A percentile compares a stretch with the other conserved stretches of the same genome.
phyloP scores from a whole-genome alignment of 192 early-diverging fungal genomes.

The Coemansia sp. region DNA sequence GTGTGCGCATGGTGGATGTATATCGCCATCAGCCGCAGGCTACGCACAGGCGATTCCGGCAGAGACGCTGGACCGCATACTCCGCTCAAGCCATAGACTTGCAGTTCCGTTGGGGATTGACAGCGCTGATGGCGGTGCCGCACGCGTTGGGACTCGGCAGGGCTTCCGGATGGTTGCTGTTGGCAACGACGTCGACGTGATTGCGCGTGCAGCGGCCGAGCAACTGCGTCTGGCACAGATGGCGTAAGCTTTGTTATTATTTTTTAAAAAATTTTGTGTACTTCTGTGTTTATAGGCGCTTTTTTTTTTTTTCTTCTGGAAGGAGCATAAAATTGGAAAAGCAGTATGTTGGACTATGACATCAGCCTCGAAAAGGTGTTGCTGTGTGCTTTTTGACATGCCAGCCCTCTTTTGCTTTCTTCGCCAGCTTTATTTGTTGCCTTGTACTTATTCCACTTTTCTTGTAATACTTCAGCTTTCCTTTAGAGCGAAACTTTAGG shows the following conservation, averaged over 20 bases:
- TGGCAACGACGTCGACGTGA: constrained; percentile 30
- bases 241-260: not conserved
- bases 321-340: too few species aligned
- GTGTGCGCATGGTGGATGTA: constrained; percentile 2
- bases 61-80: constrained; percentile 10
- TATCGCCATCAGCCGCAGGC: constrained; percentile 1
- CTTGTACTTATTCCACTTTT: not conserved
- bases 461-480: not conserved
- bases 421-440: not conserved
- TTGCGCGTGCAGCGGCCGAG: constrained; percentile 32
- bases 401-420: not conserved
- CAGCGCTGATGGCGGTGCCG: constrained; percentile 17
- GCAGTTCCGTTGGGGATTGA: constrained; percentile 37
- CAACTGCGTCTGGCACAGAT: constrained; percentile 36
- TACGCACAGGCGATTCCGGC: constrained; percentile 4
- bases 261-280: not conserved
- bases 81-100: constrained; percentile 7
- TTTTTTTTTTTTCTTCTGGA: too few species aligned
- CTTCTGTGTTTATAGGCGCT: not conserved
- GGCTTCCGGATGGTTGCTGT: constrained; percentile 45
- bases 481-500: not conserved
- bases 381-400: not conserved
- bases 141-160: constrained; percentile 18
- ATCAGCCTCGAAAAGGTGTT: not conserved
- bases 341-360: too few species aligned